These are phyloP conservation scores for Brettanomyces naardenensis DNA, from an alignment of 805 yeast species.

Conservation along the genomic window DNA sequence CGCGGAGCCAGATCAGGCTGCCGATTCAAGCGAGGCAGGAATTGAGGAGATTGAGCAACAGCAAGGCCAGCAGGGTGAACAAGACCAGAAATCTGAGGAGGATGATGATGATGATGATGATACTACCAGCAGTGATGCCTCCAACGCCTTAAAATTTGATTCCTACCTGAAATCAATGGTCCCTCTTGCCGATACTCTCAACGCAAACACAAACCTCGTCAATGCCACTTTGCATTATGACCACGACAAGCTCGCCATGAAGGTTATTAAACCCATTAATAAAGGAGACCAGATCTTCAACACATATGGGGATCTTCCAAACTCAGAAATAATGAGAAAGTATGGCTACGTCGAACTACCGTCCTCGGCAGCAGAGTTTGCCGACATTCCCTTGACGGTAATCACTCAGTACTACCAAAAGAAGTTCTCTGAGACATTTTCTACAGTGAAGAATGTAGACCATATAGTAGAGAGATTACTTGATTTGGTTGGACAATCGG, in stretches of 20 bases:
- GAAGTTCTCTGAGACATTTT: constrained; percentile 15
- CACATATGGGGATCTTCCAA: constrained; percentile 86
- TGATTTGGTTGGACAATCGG: constrained; percentile 28
- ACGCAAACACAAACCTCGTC: constrained; percentile 70
- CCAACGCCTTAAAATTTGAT: constrained; percentile 19
- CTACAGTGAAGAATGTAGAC: constrained; percentile 13
- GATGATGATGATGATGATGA: constrained; percentile 12
- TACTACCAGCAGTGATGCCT: constrained; percentile 14
- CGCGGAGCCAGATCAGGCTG: constrained; percentile 29
- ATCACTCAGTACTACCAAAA: constrained; percentile 32
- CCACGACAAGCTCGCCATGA: constrained; percentile 54
- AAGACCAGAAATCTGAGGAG: constrained; percentile 6
- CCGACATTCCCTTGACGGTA: constrained; percentile 50
- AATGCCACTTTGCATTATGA: constrained; percentile 66
- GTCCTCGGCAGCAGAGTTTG: constrained; percentile 73
- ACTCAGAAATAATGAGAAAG: constrained; percentile 80
- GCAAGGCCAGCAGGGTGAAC: constrained; percentile 18
- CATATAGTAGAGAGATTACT: constrained; percentile 29
- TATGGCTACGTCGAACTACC: constrained; percentile 81
- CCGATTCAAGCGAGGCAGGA: constrained; percentile 23
- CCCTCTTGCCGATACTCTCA: constrained; percentile 85
- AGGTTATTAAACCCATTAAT: constrained; percentile 50
- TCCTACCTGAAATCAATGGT: constrained; percentile 72
- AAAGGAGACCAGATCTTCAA: constrained; percentile 75
- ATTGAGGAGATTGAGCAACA: constrained; percentile 22